These are phyloP conservation scores for Suillus subaureus DNA, from an alignment of 768 basidiomycete genomes.

Conservation along the genomic window DNA sequence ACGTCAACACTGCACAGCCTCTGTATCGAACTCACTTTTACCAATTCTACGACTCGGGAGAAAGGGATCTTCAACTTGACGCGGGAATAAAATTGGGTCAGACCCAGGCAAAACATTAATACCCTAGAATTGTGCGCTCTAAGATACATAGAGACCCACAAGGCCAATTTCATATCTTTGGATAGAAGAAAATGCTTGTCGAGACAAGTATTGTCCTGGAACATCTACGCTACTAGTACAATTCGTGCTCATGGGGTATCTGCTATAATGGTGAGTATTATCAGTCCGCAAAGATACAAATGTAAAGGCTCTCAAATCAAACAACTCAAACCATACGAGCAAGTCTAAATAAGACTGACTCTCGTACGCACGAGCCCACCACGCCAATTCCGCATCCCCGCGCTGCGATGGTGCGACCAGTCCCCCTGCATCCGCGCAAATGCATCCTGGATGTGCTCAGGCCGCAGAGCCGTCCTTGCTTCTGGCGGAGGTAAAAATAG, in stretches of 20 bases:
- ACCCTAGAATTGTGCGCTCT: no score
- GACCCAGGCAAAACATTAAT: no score
- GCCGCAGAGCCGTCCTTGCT: constrained; percentile 73
- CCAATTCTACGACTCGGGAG: no score
- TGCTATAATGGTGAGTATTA: neutral
- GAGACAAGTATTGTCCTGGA: no score
- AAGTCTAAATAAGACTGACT: constrained; percentile 70
- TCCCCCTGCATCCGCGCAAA: constrained; percentile 89
- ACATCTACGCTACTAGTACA: neutral
- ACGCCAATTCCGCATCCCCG: constrained; percentile 89
- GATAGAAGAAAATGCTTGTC: no score
- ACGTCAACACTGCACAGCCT: no score
- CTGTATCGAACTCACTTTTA: no score
- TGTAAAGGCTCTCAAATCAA: neutral
- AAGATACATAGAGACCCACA: no score
- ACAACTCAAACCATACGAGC: constrained; percentile 3
- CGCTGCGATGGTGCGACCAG: constrained; percentile 78
- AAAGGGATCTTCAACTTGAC: no score
- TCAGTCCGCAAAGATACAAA: neutral
- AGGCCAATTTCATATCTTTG: no score
- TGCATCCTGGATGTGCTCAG: constrained; percentile 90
- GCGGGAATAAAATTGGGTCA: no score
- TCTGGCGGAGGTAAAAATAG: constrained; percentile 84
- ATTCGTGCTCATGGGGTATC: neutral
- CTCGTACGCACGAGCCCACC: constrained; percentile 81